These are phyloP conservation scores for Phytophthora fragariae DNA, from an alignment of 352 stramenopile genomes.

Conservation along the genomic window DNA sequence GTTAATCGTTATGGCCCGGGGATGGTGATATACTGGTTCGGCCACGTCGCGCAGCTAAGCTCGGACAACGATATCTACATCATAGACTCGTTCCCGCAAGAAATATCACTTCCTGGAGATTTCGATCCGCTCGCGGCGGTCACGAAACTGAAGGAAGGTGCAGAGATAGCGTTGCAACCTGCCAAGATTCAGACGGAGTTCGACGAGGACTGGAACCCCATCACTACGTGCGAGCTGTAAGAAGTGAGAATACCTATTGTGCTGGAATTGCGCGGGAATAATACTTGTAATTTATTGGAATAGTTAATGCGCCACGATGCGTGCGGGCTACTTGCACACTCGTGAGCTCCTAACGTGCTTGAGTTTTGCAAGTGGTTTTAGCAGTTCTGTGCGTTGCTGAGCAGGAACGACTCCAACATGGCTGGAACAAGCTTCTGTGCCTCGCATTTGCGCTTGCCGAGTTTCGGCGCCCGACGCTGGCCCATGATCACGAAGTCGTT, in stretches of 20 bases:
- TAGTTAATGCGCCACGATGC: slow-evolving; percentile 17
- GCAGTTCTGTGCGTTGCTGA: slow-evolving; percentile 38
- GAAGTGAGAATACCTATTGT: neutral
- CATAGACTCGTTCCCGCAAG: slow-evolving; percentile 58
- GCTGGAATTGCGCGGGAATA: slow-evolving; percentile 17
- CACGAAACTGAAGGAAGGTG: slow-evolving; percentile 28
- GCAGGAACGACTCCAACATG: slow-evolving; percentile 51
- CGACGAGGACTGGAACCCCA: slow-evolving; percentile 49
- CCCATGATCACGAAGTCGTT: slow-evolving; percentile 52
- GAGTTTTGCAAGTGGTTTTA: slow-evolving; percentile 1
- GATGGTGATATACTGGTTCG: slow-evolving; percentile 93
- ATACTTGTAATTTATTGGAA: slow-evolving; percentile 35
- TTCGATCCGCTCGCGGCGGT: slow-evolving; percentile 47
- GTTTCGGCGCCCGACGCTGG: slow-evolving; percentile 30
- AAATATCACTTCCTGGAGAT: slow-evolving; percentile 65
- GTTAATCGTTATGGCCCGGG: slow-evolving; percentile 84
- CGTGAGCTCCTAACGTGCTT: slow-evolving; percentile 4
- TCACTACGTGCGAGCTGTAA: slow-evolving; percentile 47
- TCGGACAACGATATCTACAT: slow-evolving; percentile 69
- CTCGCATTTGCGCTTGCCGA: slow-evolving; percentile 44
- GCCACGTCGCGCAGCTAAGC: slow-evolving; percentile 66
- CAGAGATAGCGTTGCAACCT: slow-evolving; percentile 25
- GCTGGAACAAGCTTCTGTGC: slow-evolving; percentile 44
- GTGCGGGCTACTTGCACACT: slow-evolving; percentile 33
- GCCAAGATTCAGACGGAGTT: slow-evolving; percentile 42